A percentile compares a stretch with the other conserved stretches of the same genome.
Conservation (phyloP, 2,329 filamentous ascomycete species). For the Claviceps spartinae region DNA sequence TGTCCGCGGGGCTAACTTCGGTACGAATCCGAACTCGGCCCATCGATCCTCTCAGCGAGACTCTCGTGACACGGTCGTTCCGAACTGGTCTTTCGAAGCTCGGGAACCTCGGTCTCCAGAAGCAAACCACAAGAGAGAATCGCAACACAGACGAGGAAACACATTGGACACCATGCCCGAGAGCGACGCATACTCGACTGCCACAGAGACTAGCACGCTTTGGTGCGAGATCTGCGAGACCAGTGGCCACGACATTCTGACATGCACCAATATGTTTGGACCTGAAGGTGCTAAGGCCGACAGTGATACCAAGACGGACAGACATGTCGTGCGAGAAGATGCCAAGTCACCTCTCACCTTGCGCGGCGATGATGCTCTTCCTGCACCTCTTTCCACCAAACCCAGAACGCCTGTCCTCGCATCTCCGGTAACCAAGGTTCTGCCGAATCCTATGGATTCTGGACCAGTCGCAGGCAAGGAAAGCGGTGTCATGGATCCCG, state of each 20-base stretch:
- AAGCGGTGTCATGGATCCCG: conserved; percentile 62
- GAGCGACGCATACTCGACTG: conserved; percentile 54
- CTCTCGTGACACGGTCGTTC: conserved; percentile 51
- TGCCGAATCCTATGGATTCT: conserved; percentile 49
- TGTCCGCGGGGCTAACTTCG: conserved; percentile 33
- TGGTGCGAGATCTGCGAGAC: conserved; percentile 97
- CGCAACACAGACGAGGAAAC: conserved; percentile 16
- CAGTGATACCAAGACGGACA: conserved; percentile 18
- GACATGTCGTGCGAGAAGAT: conserved; percentile 22
- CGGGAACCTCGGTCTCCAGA: conserved; percentile 35
- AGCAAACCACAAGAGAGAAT: conserved; percentile 29
- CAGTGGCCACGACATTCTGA: conserved; percentile 82
- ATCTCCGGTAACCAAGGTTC: conserved; percentile 30
- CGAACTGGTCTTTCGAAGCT: conserved; percentile 36
- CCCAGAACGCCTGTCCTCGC: conserved; percentile 26
- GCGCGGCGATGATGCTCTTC: conserved; percentile 29
- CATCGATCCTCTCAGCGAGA: conserved; percentile 49
- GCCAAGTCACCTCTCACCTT: conserved; percentile 26
- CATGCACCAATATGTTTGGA: conserved; percentile 81
- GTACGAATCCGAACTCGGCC: conserved; percentile 15
- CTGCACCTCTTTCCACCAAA: conserved; percentile 40
- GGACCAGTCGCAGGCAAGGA: conserved; percentile 66
- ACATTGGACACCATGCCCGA: conserved; percentile 57
- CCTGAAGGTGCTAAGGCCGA: conserved; percentile 24
- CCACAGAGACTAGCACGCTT: conserved; percentile 58